Conservation (phyloP, 148 eudicot species). For the Fagopyrum esculentum region DNA sequence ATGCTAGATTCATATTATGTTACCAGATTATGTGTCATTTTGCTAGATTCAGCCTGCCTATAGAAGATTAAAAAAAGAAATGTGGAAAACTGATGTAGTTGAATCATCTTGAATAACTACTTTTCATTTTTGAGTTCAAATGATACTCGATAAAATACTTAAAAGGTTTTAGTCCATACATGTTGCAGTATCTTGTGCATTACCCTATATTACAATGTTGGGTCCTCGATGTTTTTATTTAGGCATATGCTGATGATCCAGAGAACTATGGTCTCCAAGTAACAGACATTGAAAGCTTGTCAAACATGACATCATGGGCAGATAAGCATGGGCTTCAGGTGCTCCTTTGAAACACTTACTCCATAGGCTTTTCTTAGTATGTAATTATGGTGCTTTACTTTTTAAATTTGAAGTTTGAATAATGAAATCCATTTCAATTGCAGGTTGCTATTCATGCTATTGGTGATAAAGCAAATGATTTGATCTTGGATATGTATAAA, state of each 20-base stretch:
- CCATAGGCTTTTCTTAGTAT: neutral
- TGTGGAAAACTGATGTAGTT: neutral
- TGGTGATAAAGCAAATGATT: conserved; percentile 87
- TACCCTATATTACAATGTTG: neutral
- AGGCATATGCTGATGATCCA: conserved; percentile 86
- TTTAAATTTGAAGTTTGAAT: neutral
- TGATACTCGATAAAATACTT: no score
- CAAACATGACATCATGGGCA: conserved; percentile 54
- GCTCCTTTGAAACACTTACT: conserved; percentile 13
- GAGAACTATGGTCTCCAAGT: conserved; percentile 73
- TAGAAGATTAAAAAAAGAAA: neutral
- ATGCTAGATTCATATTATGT: neutral
- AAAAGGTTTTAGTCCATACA: neutral
- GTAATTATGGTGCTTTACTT: neutral
- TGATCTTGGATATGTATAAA: conserved; percentile 76
- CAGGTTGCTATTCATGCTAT: conserved; percentile 97
- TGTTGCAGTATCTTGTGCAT: neutral
- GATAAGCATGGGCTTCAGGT: conserved; percentile 89
- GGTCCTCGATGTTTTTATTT: conserved; percentile 16
- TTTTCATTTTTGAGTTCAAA: no score
- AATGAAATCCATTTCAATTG: conserved; percentile 4
- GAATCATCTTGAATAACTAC: neutral
- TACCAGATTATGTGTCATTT: neutral
- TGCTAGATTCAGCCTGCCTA: neutral
- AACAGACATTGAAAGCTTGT: conserved; percentile 49